A percentile compares a stretch with the other conserved stretches of the same genome.
phyloP scores from a whole-genome alignment of 2,329 filamentous ascomycete genomes.

The Pseudocercospora vitis region DNA sequence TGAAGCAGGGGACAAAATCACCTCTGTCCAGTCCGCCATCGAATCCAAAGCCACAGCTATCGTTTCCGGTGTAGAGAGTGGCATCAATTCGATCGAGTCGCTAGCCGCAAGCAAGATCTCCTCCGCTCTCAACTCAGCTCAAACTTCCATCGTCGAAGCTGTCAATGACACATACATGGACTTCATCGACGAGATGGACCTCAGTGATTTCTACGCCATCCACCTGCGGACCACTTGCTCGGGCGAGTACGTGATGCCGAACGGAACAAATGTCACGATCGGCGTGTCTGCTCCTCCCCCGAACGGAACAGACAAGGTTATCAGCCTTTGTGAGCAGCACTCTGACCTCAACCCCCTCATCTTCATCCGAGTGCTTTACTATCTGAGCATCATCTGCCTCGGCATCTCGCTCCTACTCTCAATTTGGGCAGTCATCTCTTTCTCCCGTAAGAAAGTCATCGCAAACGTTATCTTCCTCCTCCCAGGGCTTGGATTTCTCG shows the following conservation, averaged over 20 bases:
- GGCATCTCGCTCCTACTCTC: constrained; percentile 52
- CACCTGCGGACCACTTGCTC: constrained; percentile 62
- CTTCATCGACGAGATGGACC: constrained; percentile 50
- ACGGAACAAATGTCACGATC: constrained; percentile 46
- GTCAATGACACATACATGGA: constrained; percentile 40
- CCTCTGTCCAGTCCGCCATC: constrained; percentile 27
- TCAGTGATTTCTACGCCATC: constrained; percentile 61
- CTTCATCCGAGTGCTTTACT: constrained; percentile 60
- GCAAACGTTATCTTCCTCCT: constrained; percentile 52
- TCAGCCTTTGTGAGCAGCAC: constrained; percentile 55
- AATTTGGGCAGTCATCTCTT: constrained; percentile 45
- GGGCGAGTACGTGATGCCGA: constrained; percentile 44
- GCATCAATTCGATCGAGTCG: constrained; percentile 21
- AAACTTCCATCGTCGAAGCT: constrained; percentile 45
- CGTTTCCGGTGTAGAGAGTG: constrained; percentile 24
- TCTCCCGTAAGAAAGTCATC: constrained; percentile 42
- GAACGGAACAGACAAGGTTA: constrained; percentile 48
- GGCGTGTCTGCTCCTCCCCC: constrained; percentile 21
- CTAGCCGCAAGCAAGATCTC: constrained; percentile 26
- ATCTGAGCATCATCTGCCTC: constrained; percentile 55
- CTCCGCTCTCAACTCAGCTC: constrained; percentile 34
- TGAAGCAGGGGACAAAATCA: constrained; percentile 24
- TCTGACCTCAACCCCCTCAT: constrained; percentile 55
- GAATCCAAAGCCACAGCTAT: constrained; percentile 27
- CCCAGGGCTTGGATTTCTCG: constrained; percentile 58